Base-by-base conservation (phyloP, 768 basidiomycete genomes). In the Boletus tylopilopsis region DNA sequence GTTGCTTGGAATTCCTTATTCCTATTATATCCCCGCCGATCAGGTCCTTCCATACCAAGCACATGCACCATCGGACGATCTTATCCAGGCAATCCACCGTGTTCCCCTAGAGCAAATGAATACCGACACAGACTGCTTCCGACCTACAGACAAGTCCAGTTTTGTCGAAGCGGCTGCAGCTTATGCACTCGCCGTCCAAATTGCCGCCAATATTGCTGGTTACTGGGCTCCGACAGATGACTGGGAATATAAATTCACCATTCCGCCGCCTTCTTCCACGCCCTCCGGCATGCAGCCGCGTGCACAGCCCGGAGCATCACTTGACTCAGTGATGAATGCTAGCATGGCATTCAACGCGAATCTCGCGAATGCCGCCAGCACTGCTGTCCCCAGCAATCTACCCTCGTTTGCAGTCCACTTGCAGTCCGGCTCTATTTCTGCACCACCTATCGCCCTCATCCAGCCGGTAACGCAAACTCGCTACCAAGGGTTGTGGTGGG, bases 401-500 rank as follows among this genome's bases (percentile, higher is more conserved):
- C 15, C 39, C 22, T 4, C 44, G 11, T 35, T 40, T 16, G 6
- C 30, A 13, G 24, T 18, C 10, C 37, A 33, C 11, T 10, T 44
- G 4, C 49, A 45, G 3, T 13, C 44, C 15, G 42, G 35, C 24
- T 48, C 62, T n/a, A 25, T 51, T 38, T 52, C 61, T 2, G 51
- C 54, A 19, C 60, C 59, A 22, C 44, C 46, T 11, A 19, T 68
- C 19, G 25, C 55, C 35, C 60, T 57, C 27, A 44, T 54, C 8
- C 71, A 75, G 42, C 64, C 60, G 2, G 61, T 75, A 25, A 69
- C 68, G 0, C 85, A 87, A 59, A 76, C 69, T 42, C 73, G 81
- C 35, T 90, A 81, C 61, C 87, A 91, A 60, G 89, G 89, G 2
- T 62, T 94, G 8, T 95, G 90, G 90, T 89, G 87, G 85, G 93